These are phyloP conservation scores for Silybum marianum DNA, from an alignment of 129 eudicot genomes.

Conservation along the genomic window DNA sequence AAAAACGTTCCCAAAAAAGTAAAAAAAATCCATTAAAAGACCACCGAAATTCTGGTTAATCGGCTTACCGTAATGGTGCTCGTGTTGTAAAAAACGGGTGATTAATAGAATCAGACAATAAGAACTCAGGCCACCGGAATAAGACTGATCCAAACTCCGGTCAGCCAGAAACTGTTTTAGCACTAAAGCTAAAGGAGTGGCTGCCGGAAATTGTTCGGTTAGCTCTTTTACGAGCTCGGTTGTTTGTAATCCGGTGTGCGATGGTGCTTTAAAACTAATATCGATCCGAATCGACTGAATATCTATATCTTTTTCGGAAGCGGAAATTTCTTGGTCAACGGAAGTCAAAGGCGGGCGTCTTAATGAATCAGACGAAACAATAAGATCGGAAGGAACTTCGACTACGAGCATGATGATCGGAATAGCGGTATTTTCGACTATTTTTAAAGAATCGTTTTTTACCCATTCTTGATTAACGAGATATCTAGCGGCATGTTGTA, in stretches of 20 bases:
- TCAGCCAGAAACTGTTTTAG: slow-evolving; percentile 90
- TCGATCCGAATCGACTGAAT: slow-evolving; percentile 74
- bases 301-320: slow-evolving; percentile 29
- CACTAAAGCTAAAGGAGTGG: slow-evolving; percentile 79
- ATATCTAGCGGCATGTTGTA: slow-evolving; percentile 96
- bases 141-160: slow-evolving; percentile 90
- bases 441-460: slow-evolving; percentile 88
- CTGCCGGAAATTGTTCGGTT: slow-evolving; percentile 90
- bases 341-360: slow-evolving; percentile 33
- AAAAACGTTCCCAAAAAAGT: slow-evolving; percentile 94
- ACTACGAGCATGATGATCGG: slow-evolving; percentile 97
- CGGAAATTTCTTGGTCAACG: slow-evolving; percentile 39
- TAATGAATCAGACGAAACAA: slow-evolving; percentile 39
- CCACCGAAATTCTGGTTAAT: slow-evolving; percentile 84
- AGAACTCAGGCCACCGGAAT: slow-evolving; percentile 96
- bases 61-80: slow-evolving; percentile 81
- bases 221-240: slow-evolving; percentile 90
- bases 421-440: slow-evolving; percentile 96
- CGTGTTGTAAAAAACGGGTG: slow-evolving; percentile 93
- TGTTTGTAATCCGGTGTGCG: slow-evolving; percentile 96
- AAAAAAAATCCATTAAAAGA: slow-evolving; percentile 88
- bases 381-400: slow-evolving; percentile 73
- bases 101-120: slow-evolving; percentile 81
- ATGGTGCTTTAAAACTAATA: slow-evolving; percentile 87
- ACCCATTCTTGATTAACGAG: slow-evolving; percentile 99